Evolutionary conservation across 805 yeast genomes (phyloP).

Genomic region (Candida lessepsii): DNA sequence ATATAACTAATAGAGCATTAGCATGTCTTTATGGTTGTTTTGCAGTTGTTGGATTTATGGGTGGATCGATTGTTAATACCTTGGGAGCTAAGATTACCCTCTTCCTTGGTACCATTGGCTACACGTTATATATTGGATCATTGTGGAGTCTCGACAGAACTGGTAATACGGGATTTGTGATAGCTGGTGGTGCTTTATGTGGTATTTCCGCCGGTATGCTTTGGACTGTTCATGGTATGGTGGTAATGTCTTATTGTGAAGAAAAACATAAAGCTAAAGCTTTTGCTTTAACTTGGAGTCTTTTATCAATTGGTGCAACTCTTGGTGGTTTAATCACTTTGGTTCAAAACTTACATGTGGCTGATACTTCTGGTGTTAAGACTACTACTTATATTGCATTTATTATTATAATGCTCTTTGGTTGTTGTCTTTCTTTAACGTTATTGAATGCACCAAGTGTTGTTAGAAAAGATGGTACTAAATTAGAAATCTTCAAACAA

Average conservation of each 20-base stretch:
- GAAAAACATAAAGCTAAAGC: conserved; percentile 16
- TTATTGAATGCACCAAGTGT: conserved; percentile 23
- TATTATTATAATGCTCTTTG: conserved; percentile 13
- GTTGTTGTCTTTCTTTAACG: conserved; percentile 34
- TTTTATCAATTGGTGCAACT: conserved; percentile 15
- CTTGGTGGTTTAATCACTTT: conserved; percentile 16
- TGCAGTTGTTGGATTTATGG: conserved; percentile 14
- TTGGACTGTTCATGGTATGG: conserved; percentile 17
- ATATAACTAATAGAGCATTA: conserved; percentile 11
- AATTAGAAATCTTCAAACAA: conserved; percentile 32
- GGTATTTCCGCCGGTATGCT: conserved; percentile 15
- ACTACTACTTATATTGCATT: conserved; percentile 16
- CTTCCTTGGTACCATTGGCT: conserved; percentile 16
- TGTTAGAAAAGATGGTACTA: conserved; percentile 15
- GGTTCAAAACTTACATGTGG: conserved; percentile 7
- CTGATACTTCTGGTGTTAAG: conserved; percentile 11
- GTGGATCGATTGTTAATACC: conserved; percentile 14
- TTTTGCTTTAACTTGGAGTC: conserved; percentile 16
- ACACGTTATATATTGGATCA: conserved; percentile 18
- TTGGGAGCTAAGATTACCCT: conserved; percentile 12
- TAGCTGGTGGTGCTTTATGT: conserved; percentile 16
- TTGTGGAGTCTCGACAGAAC: conserved; percentile 16
- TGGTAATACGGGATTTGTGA: conserved; percentile 12
- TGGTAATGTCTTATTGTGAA: conserved; percentile 16
- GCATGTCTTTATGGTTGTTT: conserved; percentile 14